A percentile compares a stretch with the other conserved stretches of the same genome.
These are phyloP conservation scores for Psilocybe mexicana DNA, from an alignment of 1,284 basidiomycete species.

Conservation along the genomic window DNA sequence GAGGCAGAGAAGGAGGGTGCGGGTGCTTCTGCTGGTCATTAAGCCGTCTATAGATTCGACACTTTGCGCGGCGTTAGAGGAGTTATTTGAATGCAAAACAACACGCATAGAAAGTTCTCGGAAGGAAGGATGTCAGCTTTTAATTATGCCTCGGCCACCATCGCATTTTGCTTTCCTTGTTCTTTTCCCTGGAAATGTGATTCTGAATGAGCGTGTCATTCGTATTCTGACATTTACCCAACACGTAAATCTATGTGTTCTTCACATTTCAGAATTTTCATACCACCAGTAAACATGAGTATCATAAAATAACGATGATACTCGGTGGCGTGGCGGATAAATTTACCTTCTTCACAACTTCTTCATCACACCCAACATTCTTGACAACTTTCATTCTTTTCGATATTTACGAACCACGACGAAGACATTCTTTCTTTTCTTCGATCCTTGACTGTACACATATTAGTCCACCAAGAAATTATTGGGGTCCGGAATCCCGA, in stretches of 20 bases:
- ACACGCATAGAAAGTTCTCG: not conserved
- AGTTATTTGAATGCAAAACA: not conserved
- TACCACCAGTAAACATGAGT: too few species aligned
- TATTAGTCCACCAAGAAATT: not conserved
- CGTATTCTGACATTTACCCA: too few species aligned
- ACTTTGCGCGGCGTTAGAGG: conserved; percentile 7
- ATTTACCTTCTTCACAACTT: not conserved
- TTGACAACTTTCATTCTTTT: not conserved
- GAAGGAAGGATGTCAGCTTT: not conserved
- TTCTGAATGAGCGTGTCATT: too few species aligned
- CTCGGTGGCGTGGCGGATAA: not conserved
- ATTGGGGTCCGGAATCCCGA: not conserved
- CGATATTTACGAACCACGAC: not conserved
- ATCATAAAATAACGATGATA: too few species aligned
- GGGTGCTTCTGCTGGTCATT: conserved; percentile 32
- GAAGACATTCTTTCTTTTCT: not conserved
- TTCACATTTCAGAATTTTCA: too few species aligned
- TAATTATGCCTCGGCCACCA: not conserved
- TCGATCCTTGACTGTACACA: not conserved
- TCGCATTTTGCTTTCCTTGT: not conserved
- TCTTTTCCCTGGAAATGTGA: too few species aligned
- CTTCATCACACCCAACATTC: not conserved
- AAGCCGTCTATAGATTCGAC: conserved; percentile 16
- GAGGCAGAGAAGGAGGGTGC: conserved; percentile 72
- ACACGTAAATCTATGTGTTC: too few species aligned